Conservation (phyloP, 345 rosid species). For the Barbarea vulgaris region DNA sequence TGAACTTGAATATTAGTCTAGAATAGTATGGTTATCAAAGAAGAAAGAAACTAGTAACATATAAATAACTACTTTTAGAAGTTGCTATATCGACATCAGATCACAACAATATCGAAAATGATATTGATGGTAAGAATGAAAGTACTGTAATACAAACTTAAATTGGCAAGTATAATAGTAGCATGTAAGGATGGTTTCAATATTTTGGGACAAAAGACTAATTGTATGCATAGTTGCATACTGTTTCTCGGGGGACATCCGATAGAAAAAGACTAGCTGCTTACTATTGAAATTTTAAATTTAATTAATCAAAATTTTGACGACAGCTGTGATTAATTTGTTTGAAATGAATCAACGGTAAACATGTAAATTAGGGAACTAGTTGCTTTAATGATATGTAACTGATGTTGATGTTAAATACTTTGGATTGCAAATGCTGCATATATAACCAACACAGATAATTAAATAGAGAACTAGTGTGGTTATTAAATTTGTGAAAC, state of each 20-base stretch:
- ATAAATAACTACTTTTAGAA: not conserved
- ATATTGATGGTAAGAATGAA: not conserved
- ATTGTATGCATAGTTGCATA: not conserved
- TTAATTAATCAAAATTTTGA: not conserved
- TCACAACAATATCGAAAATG: not conserved
- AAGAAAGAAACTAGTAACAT: not conserved
- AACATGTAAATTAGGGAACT: not conserved
- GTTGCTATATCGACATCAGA: not conserved
- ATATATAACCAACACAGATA: not conserved
- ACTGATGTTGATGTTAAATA: not conserved
- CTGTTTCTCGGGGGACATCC: not conserved
- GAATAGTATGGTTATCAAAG: not conserved
- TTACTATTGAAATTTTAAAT: not conserved
- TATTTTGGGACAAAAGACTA: slow-evolving; percentile 1
- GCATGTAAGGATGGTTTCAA: not conserved
- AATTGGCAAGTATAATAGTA: not conserved
- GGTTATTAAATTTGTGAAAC: not conserved
- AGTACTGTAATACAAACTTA: not conserved
- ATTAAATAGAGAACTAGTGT: not conserved
- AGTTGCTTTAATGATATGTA: not conserved
- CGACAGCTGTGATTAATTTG: not conserved
- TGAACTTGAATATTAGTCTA: not conserved
- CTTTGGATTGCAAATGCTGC: not conserved
- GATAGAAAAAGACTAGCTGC: not conserved
- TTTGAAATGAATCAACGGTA: not conserved